Conservation (phyloP, 768 basidiomycete genomes). For the Termitomyces sp. region DNA sequence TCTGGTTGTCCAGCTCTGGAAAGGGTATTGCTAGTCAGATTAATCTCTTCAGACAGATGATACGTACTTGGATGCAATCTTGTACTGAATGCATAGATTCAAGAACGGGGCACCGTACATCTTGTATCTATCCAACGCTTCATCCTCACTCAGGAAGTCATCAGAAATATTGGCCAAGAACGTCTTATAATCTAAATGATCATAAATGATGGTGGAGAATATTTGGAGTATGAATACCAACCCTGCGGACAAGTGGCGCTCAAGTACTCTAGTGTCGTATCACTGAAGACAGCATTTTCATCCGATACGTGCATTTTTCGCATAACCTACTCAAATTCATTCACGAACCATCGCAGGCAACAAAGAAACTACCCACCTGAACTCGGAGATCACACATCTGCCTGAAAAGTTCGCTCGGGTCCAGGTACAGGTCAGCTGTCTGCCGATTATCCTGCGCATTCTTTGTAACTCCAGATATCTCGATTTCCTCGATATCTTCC, state of each 20-base stretch:
- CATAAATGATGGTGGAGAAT: neutral
- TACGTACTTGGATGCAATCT: conserved; percentile 10
- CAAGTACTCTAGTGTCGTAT: conserved; percentile 29
- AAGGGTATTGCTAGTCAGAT: neutral
- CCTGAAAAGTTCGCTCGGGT: conserved; percentile 18
- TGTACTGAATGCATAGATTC: conserved; percentile 29
- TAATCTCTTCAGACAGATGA: neutral
- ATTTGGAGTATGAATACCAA: conserved; percentile 9
- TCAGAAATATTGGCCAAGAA: conserved; percentile 32
- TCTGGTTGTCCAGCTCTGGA: conserved; percentile 1
- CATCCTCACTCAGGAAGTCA: conserved; percentile 33
- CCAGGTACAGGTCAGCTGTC: conserved; percentile 4
- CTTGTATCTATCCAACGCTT: conserved; percentile 31
- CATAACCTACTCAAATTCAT: conserved; percentile 21
- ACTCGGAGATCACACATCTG: conserved; percentile 18
- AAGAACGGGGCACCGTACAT: conserved; percentile 33
- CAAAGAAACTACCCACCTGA: conserved; percentile 17
- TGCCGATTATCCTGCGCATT: neutral
- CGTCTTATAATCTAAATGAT: conserved; percentile 25
- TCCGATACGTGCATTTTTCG: conserved; percentile 15
- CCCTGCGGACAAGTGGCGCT: conserved; percentile 37
- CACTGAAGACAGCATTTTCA: conserved; percentile 28
- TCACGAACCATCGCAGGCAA: neutral
- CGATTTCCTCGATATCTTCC: neutral
- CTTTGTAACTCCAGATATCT: neutral